phyloP scores from a whole-genome alignment of 177 flowering plant genomes.

The Vitis hybrid region DNA sequence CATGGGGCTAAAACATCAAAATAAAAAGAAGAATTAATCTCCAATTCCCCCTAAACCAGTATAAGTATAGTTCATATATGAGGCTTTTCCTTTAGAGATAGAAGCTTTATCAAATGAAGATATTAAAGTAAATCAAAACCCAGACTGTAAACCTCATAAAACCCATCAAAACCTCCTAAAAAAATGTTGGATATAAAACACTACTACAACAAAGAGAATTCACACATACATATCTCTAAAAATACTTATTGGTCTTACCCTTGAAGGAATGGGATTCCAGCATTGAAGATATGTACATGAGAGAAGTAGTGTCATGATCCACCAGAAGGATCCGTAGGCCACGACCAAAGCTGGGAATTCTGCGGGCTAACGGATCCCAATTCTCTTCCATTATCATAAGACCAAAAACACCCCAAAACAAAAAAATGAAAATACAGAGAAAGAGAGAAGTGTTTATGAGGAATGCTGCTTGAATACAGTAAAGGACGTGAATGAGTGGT shows the following conservation, averaged over 20 bases:
- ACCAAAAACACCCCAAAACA: not conserved
- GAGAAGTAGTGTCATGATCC: constrained; percentile 19
- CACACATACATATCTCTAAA: too few relatives aligned
- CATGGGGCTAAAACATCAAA: too few relatives aligned
- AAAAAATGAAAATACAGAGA: not conserved
- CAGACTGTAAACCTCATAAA: too few relatives aligned
- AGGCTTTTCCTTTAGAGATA: too few relatives aligned
- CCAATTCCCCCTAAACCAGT: too few relatives aligned
- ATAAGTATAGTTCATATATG: too few relatives aligned
- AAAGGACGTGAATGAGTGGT: not conserved
- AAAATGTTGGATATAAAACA: too few relatives aligned
- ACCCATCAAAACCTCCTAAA: too few relatives aligned
- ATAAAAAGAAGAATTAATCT: too few relatives aligned
- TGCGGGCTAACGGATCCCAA: not conserved
- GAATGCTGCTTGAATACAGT: not conserved
- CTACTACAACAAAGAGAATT: too few relatives aligned
- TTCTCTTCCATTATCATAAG: not conserved
- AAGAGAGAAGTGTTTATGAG: not conserved
- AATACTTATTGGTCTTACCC: not conserved
- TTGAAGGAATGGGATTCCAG: constrained; percentile 18
- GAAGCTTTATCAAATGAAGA: too few relatives aligned
- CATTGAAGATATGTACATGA: constrained; percentile 7
- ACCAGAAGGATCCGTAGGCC: constrained; percentile 19
- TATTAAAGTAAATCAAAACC: too few relatives aligned
- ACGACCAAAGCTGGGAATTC: constrained; percentile 12